These are phyloP conservation scores for Mariannaea elegans DNA, from an alignment of 2,329 filamentous ascomycete species.

Conservation along the genomic window DNA sequence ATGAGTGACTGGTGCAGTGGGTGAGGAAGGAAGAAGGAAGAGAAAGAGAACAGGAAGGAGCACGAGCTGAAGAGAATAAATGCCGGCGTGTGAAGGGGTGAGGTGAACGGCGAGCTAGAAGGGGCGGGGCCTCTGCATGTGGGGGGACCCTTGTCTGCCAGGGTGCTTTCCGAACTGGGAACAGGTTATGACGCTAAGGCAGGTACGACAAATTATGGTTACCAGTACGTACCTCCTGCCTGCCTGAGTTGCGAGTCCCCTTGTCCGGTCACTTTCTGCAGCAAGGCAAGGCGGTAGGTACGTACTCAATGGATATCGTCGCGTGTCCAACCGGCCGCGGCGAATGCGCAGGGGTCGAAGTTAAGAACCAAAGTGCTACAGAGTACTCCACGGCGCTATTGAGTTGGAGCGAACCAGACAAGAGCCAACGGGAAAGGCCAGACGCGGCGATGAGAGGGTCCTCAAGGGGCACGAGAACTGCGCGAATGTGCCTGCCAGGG, in stretches of 20 bases:
- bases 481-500: background rate
- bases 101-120: constrained; percentile 10
- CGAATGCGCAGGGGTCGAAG: background rate
- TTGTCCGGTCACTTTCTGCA: background rate
- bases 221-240: background rate
- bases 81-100: constrained; percentile 32
- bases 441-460: background rate
- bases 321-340: background rate
- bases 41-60: constrained; percentile 24
- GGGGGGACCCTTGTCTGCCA: background rate
- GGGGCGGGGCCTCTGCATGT: background rate
- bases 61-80: constrained; percentile 35
- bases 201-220: constrained; percentile 18
- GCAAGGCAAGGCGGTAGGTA: background rate
- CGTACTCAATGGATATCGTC: background rate
- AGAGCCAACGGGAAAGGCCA: background rate
- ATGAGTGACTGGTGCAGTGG: constrained; percentile 44
- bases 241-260: background rate
- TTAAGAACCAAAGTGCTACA: background rate
- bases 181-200: constrained; percentile 20
- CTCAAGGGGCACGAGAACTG: background rate
- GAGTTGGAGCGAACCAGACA: background rate
- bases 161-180: constrained; percentile 10
- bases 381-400: constrained; percentile 1
- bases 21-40: constrained; percentile 31